Evolutionary conservation across 2,329 filamentous ascomycete genomes (phyloP), one percentile per base, ranked within the genome.

Genomic region (Alternaria sp.): DNA sequence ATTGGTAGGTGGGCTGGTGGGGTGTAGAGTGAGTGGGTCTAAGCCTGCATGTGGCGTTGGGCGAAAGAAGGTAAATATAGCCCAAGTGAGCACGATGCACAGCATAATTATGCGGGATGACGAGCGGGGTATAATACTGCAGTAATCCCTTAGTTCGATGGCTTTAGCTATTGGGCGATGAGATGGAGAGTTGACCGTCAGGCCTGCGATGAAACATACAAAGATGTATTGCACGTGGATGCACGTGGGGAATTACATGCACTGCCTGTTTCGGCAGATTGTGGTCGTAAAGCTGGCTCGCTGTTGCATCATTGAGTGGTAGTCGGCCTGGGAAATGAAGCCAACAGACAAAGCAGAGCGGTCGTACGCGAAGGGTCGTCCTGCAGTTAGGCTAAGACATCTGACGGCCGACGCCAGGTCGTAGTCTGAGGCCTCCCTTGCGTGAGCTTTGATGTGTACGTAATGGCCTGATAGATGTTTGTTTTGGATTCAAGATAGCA

Each of bases 51-150:
- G 50, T 45, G 67, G 62, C 63, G 66, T 43, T 62, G 63, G 55
- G 53, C 51, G 55, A 50, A 62, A 47, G 57, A 26, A 28, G 30
- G 57, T 63, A 67, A 70, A 73, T 67, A 69, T 67, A 73, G 66
- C 59, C 53, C 55, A 53, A 65, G 55, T 52, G 63, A 57, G 51
- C 52, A 51, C 55, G 63, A 70, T 60, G 60, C 28, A 47, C 54
- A 58, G 47, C 47, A 46, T 50, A 58, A 59, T 30, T 47, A 45
- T 62, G 49, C 52, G 56, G 43, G 46, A 70, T 66, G 65, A 69
- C 61, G 61, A 65, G 40, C 54, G 49, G 46, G 62, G 53, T 61
- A 61, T 56, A 61, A 54, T n/a, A 23, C 57, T 62, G 46, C 43
- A 44, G 56, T 62, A 59, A 62, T 63, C 54, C 62, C 62, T 68